phyloP scores from a whole-genome alignment of 1,284 basidiomycete species.

The Sparassis latifolia region DNA sequence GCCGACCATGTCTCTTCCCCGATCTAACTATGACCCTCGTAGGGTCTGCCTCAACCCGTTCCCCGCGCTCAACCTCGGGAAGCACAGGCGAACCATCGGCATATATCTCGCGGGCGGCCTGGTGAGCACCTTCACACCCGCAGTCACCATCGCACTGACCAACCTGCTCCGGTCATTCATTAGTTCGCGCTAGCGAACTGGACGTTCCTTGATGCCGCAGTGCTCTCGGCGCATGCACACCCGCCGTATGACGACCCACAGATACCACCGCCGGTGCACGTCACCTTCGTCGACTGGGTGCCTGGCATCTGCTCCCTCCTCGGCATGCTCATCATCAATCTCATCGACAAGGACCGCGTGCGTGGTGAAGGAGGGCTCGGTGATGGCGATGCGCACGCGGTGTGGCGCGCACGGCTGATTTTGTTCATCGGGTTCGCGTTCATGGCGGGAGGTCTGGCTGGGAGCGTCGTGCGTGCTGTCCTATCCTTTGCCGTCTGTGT shows the following conservation, averaged over 20 bases:
- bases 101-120: constrained; percentile 90
- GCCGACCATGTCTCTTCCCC: constrained; percentile 55
- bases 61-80: constrained; percentile 55
- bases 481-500: background rate
- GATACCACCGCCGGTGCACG: constrained; percentile 75
- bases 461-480: constrained; percentile 70
- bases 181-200: constrained; percentile 93
- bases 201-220: constrained; percentile 92
- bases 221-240: constrained; percentile 80
- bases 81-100: constrained; percentile 74
- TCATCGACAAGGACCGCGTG: constrained; percentile 93
- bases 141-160: background rate
- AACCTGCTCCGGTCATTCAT: no score
- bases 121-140: constrained; percentile 42
- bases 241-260: constrained; percentile 65
- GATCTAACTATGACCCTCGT: constrained; percentile 82
- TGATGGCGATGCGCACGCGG: constrained; percentile 66
- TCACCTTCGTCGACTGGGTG: constrained; percentile 92
- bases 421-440: constrained; percentile 95
- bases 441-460: constrained; percentile 94
- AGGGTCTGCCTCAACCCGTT: constrained; percentile 78
- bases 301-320: constrained; percentile 92
- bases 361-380: constrained; percentile 77
- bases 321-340: constrained; percentile 88
- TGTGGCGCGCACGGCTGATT: constrained; percentile 86